These are phyloP conservation scores for Colletotrichum australisinense DNA, from an alignment of 2,329 filamentous ascomycete genomes.

Conservation along the genomic window DNA sequence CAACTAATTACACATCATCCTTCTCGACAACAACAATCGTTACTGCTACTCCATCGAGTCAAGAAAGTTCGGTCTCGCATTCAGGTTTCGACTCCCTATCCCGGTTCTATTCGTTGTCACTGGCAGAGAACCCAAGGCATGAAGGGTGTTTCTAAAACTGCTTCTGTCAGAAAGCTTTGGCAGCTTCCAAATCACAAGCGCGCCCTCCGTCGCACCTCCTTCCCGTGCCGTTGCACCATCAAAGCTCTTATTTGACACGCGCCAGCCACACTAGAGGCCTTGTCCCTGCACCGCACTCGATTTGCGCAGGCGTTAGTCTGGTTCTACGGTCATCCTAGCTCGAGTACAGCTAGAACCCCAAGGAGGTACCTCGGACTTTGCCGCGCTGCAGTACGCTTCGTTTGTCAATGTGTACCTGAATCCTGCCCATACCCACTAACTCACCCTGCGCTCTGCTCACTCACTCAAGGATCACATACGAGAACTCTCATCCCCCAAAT, in stretches of 20 bases:
- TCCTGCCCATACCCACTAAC: neutral
- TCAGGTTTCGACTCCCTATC: neutral
- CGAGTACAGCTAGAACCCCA: neutral
- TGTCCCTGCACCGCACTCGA: slow-evolving; percentile 19
- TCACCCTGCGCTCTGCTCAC: neutral
- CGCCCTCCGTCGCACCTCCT: slow-evolving; percentile 14
- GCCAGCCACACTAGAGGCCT: slow-evolving; percentile 15
- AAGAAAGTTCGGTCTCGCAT: slow-evolving; percentile 15
- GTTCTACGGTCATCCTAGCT: neutral
- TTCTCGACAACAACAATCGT: neutral
- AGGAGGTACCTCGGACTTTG: neutral
- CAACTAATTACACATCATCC: neutral
- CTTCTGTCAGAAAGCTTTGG: slow-evolving; percentile 36
- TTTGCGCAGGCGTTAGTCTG: neutral
- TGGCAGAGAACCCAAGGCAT: neutral
- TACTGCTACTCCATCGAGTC: neutral
- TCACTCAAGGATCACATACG: neutral
- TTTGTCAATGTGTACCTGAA: neutral
- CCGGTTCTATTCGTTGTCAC: neutral
- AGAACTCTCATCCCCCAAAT: neutral
- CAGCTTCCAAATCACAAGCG: slow-evolving; percentile 34
- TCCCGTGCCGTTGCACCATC: slow-evolving; percentile 27
- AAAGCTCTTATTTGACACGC: slow-evolving; percentile 29
- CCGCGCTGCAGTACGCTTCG: neutral
- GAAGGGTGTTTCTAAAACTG: slow-evolving; percentile 33